Evolutionary conservation across 371 early-diverging fungal genomes (phyloP).

Genomic region (Mycotypha africana): DNA sequence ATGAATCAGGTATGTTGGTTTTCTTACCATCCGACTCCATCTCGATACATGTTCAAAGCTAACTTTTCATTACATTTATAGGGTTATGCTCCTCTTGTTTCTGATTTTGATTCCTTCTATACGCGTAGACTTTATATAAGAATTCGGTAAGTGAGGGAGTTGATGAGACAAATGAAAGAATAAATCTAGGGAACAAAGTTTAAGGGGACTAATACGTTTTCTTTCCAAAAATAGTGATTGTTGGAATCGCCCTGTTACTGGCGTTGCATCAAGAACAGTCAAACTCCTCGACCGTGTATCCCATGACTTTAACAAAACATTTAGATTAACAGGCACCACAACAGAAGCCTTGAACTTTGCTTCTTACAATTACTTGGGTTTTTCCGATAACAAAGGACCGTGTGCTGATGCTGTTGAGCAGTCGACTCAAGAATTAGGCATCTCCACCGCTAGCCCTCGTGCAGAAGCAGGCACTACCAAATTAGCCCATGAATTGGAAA

Average conservation of each 20-base stretch:
- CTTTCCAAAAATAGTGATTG: too few species aligned
- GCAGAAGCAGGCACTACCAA: conserved; percentile 67
- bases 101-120: conserved; percentile 98
- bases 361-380: conserved; percentile 99
- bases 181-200: too few species aligned
- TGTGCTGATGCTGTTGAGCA: conserved; percentile 92
- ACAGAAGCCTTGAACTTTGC: conserved; percentile 92
- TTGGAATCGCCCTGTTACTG: conserved; percentile 96
- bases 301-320: conserved; percentile 82
- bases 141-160: conserved; percentile 52
- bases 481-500: conserved; percentile 82
- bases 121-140: conserved; percentile 91
- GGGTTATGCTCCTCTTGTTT: conserved; percentile 88
- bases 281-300: conserved; percentile 82
- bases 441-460: conserved; percentile 62
- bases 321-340: conserved; percentile 79
- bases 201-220: too few species aligned
- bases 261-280: conserved; percentile 93
- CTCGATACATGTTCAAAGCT: too few species aligned
- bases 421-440: conserved; percentile 58
- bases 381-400: conserved; percentile 87
- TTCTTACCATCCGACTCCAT: neutral
- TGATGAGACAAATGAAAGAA: too few species aligned
- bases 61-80: conserved; percentile 13
- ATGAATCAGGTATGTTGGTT: conserved; percentile 56